Evolutionary conservation across 768 basidiomycete species (phyloP).

Genomic region (Suillus sp.): DNA sequence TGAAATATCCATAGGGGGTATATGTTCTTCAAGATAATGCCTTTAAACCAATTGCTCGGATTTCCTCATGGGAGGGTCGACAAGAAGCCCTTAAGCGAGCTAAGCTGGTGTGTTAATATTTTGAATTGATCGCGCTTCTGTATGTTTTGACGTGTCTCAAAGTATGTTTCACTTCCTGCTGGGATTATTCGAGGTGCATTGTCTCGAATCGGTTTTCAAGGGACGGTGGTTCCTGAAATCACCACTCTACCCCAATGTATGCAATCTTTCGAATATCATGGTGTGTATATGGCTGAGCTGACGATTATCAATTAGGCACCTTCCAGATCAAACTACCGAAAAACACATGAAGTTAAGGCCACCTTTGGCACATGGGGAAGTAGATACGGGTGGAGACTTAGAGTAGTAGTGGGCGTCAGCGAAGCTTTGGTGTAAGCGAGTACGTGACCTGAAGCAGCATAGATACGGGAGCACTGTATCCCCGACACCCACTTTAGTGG

Average conservation of each 20-base stretch:
- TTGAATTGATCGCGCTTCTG: slow-evolving; percentile 1
- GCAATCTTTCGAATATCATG: slow-evolving; percentile 18
- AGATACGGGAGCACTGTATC: background rate
- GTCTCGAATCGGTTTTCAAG: slow-evolving; percentile 72
- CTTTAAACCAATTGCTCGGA: slow-evolving; percentile 80
- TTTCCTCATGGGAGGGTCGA: slow-evolving; percentile 81
- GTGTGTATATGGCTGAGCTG: slow-evolving; percentile 5
- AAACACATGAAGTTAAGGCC: slow-evolving; percentile 37
- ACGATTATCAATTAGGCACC: slow-evolving; percentile 52
- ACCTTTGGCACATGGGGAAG: background rate
- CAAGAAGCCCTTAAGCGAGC: slow-evolving; percentile 72
- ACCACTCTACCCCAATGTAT: slow-evolving; percentile 84
- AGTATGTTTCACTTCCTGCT: slow-evolving; percentile 83
- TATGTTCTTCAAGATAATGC: slow-evolving; percentile 92
- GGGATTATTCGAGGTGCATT: slow-evolving; percentile 87
- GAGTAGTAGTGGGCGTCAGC: background rate
- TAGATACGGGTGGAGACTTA: background rate
- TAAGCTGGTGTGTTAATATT: slow-evolving; percentile 55
- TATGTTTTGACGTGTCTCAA: slow-evolving; percentile 8
- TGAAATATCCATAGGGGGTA: slow-evolving; percentile 60
- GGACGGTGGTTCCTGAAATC: slow-evolving; percentile 77
- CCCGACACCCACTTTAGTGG: too few species aligned
- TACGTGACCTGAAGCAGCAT: too few species aligned
- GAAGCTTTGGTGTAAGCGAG: background rate
- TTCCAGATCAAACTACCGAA: slow-evolving; percentile 84